Evolutionary conservation across 2,329 filamentous ascomycete species (phyloP), one percentile per base, ranked within the genome.

Genomic region (Aspergillus sp.): DNA sequence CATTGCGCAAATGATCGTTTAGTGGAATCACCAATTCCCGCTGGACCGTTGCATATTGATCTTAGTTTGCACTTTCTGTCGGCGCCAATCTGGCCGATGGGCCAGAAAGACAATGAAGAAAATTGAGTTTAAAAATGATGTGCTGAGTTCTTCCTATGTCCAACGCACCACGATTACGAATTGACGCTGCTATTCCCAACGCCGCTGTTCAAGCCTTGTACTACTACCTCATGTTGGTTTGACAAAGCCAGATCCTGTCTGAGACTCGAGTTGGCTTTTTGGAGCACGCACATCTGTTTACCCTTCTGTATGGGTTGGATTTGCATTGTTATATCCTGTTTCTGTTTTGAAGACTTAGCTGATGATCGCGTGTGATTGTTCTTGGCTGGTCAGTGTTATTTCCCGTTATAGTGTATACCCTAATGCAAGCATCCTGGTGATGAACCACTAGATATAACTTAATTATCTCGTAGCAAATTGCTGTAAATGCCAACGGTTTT

Each of bases 1-100:
- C 52, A 89, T 97, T 66, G 95, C 92, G 61, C 93, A 97, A 81
- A 97, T 98, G 93, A 97, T 98, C 78, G 92, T 98, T 71, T 96
- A 65, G 66, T 56, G 27, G 30, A 24, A 24, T n/a, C 15, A n/a
- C 15, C 11, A 17, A 42, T 8, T n/a, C 39, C 41, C 24, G 17
- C 45, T 59, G 33, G 33, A 39, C 20, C 15, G 12, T 13, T 17
- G 19, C 34, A n/a, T 41, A 20, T 15, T 30, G n/a, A 40, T 22
- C 20, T 39, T 39, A 22, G 44, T 46, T 24, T 15, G 44, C 44
- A 13, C n/a, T 27, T 30, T 20, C 30, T 48, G 30, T 48, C 46
- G 46, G 19, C 30, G 15, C 46, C 17, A n/a, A 46, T 17, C 44
- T 27, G 44, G 30, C 34, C 24, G 22, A 46, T 34, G n/a, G 13